Evolutionary conservation across 2,329 filamentous ascomycete genomes (phyloP).

Genomic region (Trichothecium roseum): DNA sequence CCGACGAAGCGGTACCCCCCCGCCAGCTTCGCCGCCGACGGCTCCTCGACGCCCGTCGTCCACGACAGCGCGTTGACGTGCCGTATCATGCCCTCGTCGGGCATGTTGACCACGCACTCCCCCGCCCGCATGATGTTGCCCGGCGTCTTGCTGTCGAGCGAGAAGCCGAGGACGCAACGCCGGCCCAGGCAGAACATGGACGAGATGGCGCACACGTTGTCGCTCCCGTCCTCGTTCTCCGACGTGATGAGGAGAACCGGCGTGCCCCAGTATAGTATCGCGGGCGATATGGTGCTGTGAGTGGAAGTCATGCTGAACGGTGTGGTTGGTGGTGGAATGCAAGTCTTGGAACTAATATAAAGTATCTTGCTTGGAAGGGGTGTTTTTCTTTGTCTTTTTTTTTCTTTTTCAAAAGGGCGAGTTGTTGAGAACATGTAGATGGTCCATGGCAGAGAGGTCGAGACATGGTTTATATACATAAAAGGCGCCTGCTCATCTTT

Average conservation of each 20-base stretch:
- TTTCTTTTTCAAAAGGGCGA: no score
- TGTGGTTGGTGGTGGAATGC: no score
- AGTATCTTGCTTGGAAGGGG: no score
- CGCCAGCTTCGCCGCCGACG: constrained; percentile 15
- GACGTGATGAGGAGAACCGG: constrained; percentile 27
- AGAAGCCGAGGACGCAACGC: constrained; percentile 30
- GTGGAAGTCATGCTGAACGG: no score
- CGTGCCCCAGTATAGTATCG: constrained; percentile 30
- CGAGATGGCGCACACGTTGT: constrained; percentile 31
- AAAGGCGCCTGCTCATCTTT: no score
- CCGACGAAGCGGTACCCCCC: constrained; percentile 23
- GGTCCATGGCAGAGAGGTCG: no score
- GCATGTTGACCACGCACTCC: constrained; percentile 31
- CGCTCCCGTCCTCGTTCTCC: constrained; percentile 26
- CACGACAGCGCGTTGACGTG: constrained; percentile 25
- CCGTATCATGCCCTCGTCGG: constrained; percentile 21
- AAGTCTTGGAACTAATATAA: no score
- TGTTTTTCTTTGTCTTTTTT: no score
- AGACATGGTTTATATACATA: no score
- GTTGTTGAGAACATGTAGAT: no score
- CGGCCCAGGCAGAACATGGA: constrained; percentile 33
- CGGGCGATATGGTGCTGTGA: constrained; percentile 28
- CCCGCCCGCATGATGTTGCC: constrained; percentile 27
- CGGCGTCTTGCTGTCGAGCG: constrained; percentile 22
- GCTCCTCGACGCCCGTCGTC: constrained; percentile 21